Evolutionary conservation across 768 basidiomycete species (phyloP), one percentile per base, ranked within the genome.

Genomic region (Kwoniella sp.): DNA sequence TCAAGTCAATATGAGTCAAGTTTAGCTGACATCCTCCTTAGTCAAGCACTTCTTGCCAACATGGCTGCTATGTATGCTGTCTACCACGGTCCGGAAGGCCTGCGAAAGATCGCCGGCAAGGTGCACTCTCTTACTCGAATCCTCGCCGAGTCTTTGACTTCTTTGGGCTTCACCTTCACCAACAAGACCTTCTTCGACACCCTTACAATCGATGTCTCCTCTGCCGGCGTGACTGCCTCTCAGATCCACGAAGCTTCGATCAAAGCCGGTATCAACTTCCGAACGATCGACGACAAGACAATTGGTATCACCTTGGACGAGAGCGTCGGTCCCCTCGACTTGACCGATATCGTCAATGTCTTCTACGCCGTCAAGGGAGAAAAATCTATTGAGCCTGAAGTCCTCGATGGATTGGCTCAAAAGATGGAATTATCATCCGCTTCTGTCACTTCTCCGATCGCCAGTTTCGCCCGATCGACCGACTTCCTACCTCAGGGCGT

Each of bases 51-150:
- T 19, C 89, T 99, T 26, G 96, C 96, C 21, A 99, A 99, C 81
- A 97, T 97, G 92, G 92, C 96, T 21, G 93, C 94, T 36, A 97
- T 99, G 95, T 82, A 82, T 76, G 93, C 93, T 6, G 87, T 97
- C 22, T 98, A 96, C 79, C 96, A 99, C 75, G 96, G 96, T 12
- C 90, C 96, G 0, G 84, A 83, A 48, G 93, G 94, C 61, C 84
- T 99, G 27, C 83, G 84, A 62, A 86, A 86, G 50, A 97, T 98
- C 67, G 93, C 92, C 21, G 83, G 85, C 76, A 92, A 90, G 81
- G 90, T 97, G n/a, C 92, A 98, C 79, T 84, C 87, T 21, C 86
- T 91, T 70, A 89, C 96, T 0, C 87, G 88, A 60, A 83, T 91
- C 58, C 85, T 97, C 71, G 87, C 85, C 74, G 78, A 83, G 1